A percentile compares a stretch with the other conserved stretches of the same genome.
These are phyloP conservation scores for Glycine soja DNA, from an alignment of 306 rosid species.

Conservation along the genomic window DNA sequence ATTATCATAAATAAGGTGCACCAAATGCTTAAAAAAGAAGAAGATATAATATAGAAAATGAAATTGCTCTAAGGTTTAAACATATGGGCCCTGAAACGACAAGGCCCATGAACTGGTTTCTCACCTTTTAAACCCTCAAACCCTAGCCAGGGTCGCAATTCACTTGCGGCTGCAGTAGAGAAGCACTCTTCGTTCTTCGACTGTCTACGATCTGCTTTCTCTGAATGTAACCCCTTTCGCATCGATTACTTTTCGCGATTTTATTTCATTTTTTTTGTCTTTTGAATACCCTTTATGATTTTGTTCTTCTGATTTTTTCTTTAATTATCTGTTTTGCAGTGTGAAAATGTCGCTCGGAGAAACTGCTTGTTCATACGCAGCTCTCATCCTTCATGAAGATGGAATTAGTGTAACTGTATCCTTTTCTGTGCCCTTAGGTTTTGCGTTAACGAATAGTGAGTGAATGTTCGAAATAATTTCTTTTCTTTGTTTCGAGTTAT, in stretches of 20 bases:
- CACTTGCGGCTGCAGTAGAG: slow-evolving; percentile 29
- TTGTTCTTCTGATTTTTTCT: not conserved
- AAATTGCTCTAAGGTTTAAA: too few relatives aligned
- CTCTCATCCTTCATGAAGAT: slow-evolving; percentile 71
- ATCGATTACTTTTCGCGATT: not conserved
- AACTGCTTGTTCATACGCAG: slow-evolving; percentile 72
- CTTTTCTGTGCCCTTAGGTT: slow-evolving; percentile 18
- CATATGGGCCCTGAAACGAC: not conserved
- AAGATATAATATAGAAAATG: too few relatives aligned
- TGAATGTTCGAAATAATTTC: not conserved
- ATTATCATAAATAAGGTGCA: too few relatives aligned
- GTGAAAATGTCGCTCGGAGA: slow-evolving; percentile 63
- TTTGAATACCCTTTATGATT: not conserved
- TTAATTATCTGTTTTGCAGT: slow-evolving; percentile 30
- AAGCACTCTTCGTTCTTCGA: not conserved
- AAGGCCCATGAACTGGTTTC: slow-evolving; percentile 14
- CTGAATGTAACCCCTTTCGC: not conserved
- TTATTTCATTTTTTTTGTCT: not conserved
- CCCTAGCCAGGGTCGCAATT: slow-evolving; percentile 42
- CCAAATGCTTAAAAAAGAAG: too few relatives aligned
- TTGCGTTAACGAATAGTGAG: not conserved
- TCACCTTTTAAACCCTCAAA: slow-evolving; percentile 27
- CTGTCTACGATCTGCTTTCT: slow-evolving; percentile 12
- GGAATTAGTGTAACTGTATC: slow-evolving; percentile 69
- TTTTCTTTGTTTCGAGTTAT: not conserved